A percentile compares a stretch with the other conserved stretches of the same genome.
Conservation (phyloP, 2,329 filamentous ascomycete genomes). For the Aulographum hederae region DNA sequence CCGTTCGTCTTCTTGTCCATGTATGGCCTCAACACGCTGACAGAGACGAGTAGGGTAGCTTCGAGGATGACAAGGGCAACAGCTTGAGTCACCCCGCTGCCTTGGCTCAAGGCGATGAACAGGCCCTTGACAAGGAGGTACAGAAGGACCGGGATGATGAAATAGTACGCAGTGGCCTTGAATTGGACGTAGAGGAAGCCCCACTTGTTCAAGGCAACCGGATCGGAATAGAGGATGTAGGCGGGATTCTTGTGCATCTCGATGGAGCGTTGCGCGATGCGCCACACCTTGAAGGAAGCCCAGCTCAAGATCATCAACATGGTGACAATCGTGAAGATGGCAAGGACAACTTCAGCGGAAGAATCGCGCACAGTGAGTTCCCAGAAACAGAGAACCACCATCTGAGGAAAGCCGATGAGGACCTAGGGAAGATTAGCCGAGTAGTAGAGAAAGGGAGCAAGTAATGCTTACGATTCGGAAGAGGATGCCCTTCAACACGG, state of each 20-base stretch:
- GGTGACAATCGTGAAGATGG: constrained; percentile 73
- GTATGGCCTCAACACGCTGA: constrained; percentile 73
- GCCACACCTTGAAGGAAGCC: constrained; percentile 80
- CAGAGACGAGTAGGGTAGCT: constrained; percentile 54
- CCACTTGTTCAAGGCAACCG: constrained; percentile 91
- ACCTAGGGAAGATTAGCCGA: too few species aligned
- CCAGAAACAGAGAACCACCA: constrained; percentile 82
- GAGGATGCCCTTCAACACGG: constrained; percentile 81
- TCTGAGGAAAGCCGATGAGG: constrained; percentile 80
- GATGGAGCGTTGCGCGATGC: constrained; percentile 74
- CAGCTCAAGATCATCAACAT: constrained; percentile 62
- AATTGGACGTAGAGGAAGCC: constrained; percentile 96
- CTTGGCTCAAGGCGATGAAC: constrained; percentile 71
- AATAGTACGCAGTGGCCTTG: constrained; percentile 90
- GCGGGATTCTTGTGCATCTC: constrained; percentile 89
- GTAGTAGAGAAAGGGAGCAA: too few species aligned
- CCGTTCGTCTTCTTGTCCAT: constrained; percentile 98
- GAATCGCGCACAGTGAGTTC: constrained; percentile 80
- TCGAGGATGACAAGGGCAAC: constrained; percentile 73
- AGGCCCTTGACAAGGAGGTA: constrained; percentile 79
- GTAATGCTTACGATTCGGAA: constrained; percentile 53
- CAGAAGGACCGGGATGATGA: constrained; percentile 59
- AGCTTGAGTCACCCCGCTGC: constrained; percentile 53
- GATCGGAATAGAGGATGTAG: constrained; percentile 92
- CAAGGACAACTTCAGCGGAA: constrained; percentile 66